phyloP scores from a whole-genome alignment of 352 stramenopile genomes.

The Globisporangium cederbergense region DNA sequence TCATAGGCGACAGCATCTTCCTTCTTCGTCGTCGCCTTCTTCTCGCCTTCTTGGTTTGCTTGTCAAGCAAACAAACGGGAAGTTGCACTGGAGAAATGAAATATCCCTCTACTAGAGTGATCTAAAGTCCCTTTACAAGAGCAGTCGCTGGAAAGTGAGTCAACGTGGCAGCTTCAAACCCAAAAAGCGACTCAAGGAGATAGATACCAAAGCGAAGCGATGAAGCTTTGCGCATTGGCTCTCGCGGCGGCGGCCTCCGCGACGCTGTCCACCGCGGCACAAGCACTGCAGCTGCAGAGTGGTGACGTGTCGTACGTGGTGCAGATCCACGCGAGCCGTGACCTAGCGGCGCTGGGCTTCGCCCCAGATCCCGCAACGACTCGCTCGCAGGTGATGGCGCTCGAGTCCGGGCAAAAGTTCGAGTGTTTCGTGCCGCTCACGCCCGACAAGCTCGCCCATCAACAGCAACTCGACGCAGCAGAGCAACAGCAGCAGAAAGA shows the following conservation, averaged over 20 bases:
- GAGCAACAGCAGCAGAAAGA: conserved; percentile 1
- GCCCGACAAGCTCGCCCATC: conserved; percentile 9
- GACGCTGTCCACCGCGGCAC: neutral
- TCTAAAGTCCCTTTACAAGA: neutral
- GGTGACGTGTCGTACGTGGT: conserved; percentile 60
- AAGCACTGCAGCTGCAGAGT: conserved; percentile 15
- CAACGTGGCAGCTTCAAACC: conserved; percentile 2
- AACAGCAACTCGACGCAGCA: neutral
- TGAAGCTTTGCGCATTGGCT: neutral
- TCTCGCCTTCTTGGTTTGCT: neutral
- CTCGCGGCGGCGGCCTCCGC: neutral
- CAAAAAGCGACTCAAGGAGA: neutral
- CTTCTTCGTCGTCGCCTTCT: neutral
- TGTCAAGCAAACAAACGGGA: neutral
- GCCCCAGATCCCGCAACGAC: conserved; percentile 19
- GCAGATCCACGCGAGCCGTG: conserved; percentile 52
- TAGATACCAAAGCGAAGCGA: neutral
- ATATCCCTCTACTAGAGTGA: neutral
- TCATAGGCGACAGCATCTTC: conserved; percentile 7
- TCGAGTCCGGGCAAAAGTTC: conserved; percentile 57
- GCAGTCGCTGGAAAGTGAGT: neutral
- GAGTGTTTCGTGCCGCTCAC: conserved; percentile 68
- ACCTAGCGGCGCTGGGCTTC: conserved; percentile 23
- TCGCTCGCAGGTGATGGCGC: conserved; percentile 60
- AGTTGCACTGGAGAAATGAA: neutral